Evolutionary conservation across 768 basidiomycete genomes (phyloP), one percentile per base, ranked within the genome.

Genomic region (Dacryopinax primogenitus): DNA sequence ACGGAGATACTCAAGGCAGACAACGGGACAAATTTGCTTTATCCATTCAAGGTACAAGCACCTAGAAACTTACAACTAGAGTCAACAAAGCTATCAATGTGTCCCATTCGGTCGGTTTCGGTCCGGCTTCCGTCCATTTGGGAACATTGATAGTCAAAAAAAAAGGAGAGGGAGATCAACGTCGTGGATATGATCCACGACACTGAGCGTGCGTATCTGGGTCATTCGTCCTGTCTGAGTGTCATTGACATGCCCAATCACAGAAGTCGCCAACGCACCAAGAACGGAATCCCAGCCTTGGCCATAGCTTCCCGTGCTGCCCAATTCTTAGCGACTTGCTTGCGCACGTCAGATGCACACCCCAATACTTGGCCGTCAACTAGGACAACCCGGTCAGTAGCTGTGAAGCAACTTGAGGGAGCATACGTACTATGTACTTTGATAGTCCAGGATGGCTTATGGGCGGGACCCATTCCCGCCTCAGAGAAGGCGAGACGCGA

Each of bases 351-450:
- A 0, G 70, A 74, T 3, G 78, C 84, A 12, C 74, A 76, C 33
- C 84, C 85, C 72, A 76, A 78, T 7, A 77, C 73, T 65, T 77
- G 73, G 6, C 80, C 82, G 33, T 73, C 68, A 39, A 85, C 85
- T 86, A 68, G 23, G 62, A 26, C 12, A 39, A 39, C 37, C n/a
- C n/a, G 12, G n/a, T 11, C 37, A 39, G 12, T 11, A 39, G 11
- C 12, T 39, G 37, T 11, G n/a, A 39, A 39, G 12, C 37, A 11
- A 13, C 4, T 30, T 9, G 51, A 58, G 4, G 30, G 26, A n/a
- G n/a, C n/a, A n/a, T n/a, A 18, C 51, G 23, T 18, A 58, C 51
- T 58, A 30, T 58, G 51, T 9, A 58, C 51, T 15, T 58, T 58
- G 51, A 58, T 58, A 15, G 51, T 58, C 51, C 51, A 58, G 4